Base-by-base conservation (phyloP, 23 red algal genomes). In the Chondrus crispus region DNA sequence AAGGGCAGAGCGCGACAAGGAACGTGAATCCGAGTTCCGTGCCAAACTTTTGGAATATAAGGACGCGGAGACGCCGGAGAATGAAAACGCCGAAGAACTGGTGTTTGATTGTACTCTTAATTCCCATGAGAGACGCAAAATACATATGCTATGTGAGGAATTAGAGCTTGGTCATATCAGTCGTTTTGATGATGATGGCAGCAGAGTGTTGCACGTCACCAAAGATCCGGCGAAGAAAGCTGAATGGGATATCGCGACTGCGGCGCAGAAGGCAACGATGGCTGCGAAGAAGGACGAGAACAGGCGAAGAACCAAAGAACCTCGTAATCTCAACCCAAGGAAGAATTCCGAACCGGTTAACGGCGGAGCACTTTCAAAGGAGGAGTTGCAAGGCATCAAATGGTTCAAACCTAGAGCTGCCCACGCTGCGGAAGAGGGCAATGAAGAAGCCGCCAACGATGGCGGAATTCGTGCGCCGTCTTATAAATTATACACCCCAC, bases 321-420 rank as follows among this genome's bases (percentile, higher is more conserved):
- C n/a, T n/a, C n/a, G n/a, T n/a, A 70, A 86, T 62, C 35, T 19
- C 38, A 7, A 26, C n/a, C 45, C 60, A n/a, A 22, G 60, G 6
- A 72, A 86, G 58, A 86, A 86, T 8, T 63, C 2, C 43, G 64
- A 89, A 2, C 47, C 68, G 0, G 55, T 38, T 68, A 35, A 2
- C 28, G 20, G 16, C 22, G 9, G 45, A 19, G 1, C 54, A 4
- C 48, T 20, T 47, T 22, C 53, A 9, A 46, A 46, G 49, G 85
- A 89, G 13, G 49, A 79, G 10, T 44, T 86, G 36, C 82, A 86
- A n/a, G 62, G 82, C 0, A 86, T 86, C 24, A 75, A 89, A 39
- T 89, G 72, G 69, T 89, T 89, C 85, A 89, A 79, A 36, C 85
- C 85, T 4, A 40, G 85, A 19, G 66, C 85, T 19, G 85, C 85